phyloP scores from a whole-genome alignment of 805 yeast species.

The Martiniozyma abietophila region DNA sequence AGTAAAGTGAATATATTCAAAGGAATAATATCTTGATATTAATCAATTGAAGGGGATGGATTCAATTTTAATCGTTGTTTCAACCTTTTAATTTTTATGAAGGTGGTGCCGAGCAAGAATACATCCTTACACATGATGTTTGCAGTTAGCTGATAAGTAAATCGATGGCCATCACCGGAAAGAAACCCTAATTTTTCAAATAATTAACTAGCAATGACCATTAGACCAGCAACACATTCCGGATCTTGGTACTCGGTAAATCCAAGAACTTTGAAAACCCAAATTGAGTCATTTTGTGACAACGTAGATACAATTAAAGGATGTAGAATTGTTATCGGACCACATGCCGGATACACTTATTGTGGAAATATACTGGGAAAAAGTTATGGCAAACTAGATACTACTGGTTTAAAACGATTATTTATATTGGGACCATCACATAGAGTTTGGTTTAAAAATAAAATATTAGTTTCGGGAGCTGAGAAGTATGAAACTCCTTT shows the following conservation, averaged over 20 bases:
- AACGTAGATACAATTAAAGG: conserved; percentile 27
- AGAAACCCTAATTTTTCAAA: too few species aligned
- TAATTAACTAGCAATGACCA: too few species aligned
- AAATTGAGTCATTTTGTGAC: conserved; percentile 40
- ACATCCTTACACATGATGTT: neutral
- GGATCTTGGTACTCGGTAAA: conserved; percentile 79
- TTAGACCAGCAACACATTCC: conserved; percentile 64
- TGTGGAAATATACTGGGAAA: conserved; percentile 73
- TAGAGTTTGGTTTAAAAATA: conserved; percentile 66
- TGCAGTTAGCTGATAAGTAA: too few species aligned
- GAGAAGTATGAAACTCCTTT: conserved; percentile 68
- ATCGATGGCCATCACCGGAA: neutral
- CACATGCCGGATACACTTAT: conserved; percentile 87
- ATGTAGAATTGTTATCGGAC: conserved; percentile 50
- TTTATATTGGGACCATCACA: conserved; percentile 92
- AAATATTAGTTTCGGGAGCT: conserved; percentile 45
- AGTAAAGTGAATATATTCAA: too few species aligned
- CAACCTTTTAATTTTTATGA: neutral
- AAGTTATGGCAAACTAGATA: conserved; percentile 65
- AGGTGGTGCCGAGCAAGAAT: neutral
- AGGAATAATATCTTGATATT: too few species aligned
- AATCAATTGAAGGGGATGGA: neutral
- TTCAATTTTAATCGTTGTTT: neutral
- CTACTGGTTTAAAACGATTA: conserved; percentile 45
- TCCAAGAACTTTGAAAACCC: conserved; percentile 33